Evolutionary conservation across 2,329 filamentous ascomycete genomes (phyloP), one percentile per base, ranked within the genome.

Genomic region (Colletotrichum musicola): DNA sequence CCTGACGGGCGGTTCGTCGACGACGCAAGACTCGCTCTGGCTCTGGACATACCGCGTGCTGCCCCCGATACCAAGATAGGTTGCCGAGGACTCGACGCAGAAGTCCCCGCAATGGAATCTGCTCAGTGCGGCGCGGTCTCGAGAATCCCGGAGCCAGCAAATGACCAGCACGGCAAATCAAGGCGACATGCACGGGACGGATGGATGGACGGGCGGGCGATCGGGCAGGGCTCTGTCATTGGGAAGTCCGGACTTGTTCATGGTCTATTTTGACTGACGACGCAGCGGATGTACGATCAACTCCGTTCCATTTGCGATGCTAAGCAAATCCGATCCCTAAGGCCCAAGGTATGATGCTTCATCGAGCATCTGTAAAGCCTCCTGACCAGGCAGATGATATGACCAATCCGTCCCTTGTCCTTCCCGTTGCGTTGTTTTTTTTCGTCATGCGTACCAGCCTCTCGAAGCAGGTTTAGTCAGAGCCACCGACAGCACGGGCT

Each of bases 401-500:
- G 64, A 67, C 63, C 64, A 58, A 69, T 68, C 64, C 63, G 56
- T 54, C 64, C 63, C 58, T 58, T 68, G 42, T 59, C 65, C 60
- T 35, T 35, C 64, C 67, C 64, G 30, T 57, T 57, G 57, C 67
- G 42, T 57, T 67, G 62, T 62, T 61, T 55, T 55, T 57, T 67
- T 69, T 68, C 63, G 64, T 69, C 67, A 69, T 65, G 57, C 67
- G 47, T 69, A 53, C 66, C 64, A 53, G 44, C 35, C 59, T 63
- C 53, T 53, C 46, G 46, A 51, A 62, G 59, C 25, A 47, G 51
- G 67, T 78, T 81, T 81, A 82, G 73, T 82, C 81, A 72, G 86
- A 79, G 75, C 81, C 85, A 77, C 84, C 84, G 75, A 90, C 85
- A 78, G 87, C 88, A 79, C 89, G 88, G 81, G 89, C 88, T 90